Base-by-base conservation (phyloP, 1,139 yeast species). In the Taphrina betulina region DNA sequence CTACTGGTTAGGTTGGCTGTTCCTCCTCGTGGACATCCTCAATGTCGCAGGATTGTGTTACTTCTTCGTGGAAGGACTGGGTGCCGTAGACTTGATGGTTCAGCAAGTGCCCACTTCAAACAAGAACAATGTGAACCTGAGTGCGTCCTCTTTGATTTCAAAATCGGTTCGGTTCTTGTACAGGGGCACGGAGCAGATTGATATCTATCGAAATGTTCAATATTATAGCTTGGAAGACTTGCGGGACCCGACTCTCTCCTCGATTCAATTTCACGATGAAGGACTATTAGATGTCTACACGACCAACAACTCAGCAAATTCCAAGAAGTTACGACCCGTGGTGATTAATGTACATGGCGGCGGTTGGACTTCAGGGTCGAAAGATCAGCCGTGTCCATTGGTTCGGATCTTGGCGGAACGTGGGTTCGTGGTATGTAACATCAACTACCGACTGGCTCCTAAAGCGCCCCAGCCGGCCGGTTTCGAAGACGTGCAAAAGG, bases 341-440 rank as follows among this genome's bases (percentile, higher is more conserved):
- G 20, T 52, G n/a, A 20, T 52, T 35, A 16, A 36, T 28, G 20
- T 42, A n/a, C 56, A 52, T 20, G 56, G 56, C 28, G 56, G 56
- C 19, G 31, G 31, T 2, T 52, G 56, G 56, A 16, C 37, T 3
- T 29, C 14, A 14, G 56, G 56, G 14, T 33, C 34, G 23, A 52
- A 52, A 16, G 46, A 36, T 19, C 17, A 26, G 14, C 56, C 56
- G 34, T 34, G 31, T 26, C 34, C 56, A n/a, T 17, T 52, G 16
- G 28, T 36, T 5, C 38, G 31, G 2, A 35, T 41, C 50, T n/a
- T 42, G 12, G 56, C 50, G 2, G 42, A 36, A 14, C 40, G 50
- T 8, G 54, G 44, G 14, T 26, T 52, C 31, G 33, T 52, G 22
- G 50, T 42, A 16, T 38, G 41, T n/a, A 26, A 20, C 23, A 36